phyloP scores from a whole-genome alignment of 2,329 filamentous ascomycete species.

The Byssothecium circinans region DNA sequence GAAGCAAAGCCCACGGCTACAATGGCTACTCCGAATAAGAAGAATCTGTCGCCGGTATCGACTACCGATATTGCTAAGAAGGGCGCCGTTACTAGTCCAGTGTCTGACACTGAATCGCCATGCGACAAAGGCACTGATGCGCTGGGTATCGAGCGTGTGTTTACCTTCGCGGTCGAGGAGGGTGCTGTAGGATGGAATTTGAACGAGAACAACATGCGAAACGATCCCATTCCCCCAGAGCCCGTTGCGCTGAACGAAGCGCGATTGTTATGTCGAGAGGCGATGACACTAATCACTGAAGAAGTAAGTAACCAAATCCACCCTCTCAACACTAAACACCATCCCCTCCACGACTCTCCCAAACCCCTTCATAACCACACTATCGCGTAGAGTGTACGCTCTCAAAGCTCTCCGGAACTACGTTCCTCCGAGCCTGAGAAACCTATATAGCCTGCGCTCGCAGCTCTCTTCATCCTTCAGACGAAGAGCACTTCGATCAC shows the following conservation, averaged over 20 bases:
- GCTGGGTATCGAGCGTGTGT: conserved; percentile 21
- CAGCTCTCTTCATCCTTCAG: no score
- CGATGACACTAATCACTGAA: conserved; percentile 37
- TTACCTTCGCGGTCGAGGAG: conserved; percentile 30
- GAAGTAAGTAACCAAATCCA: conserved; percentile 16
- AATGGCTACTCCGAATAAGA: not conserved
- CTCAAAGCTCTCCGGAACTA: no score
- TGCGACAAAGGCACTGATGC: conserved; percentile 13
- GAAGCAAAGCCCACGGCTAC: not conserved
- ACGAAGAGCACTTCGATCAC: no score
- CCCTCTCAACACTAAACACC: not conserved
- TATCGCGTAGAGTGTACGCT: no score
- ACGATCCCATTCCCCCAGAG: conserved; percentile 29
- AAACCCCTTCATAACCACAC: no score
- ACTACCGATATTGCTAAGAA: conserved; percentile 8
- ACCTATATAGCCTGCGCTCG: no score
- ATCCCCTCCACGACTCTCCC: not conserved
- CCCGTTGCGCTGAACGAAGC: conserved; percentile 32
- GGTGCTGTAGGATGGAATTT: conserved; percentile 22
- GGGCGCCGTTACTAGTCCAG: conserved; percentile 1
- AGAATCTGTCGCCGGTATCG: conserved; percentile 13
- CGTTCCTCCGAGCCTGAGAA: no score
- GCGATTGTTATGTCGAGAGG: conserved; percentile 28
- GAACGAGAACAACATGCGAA: conserved; percentile 19
- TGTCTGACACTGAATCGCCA: conserved; percentile 12